Evolutionary conservation across 2,329 filamentous ascomycete genomes (phyloP).

Genomic region (Dothistroma septosporum): DNA sequence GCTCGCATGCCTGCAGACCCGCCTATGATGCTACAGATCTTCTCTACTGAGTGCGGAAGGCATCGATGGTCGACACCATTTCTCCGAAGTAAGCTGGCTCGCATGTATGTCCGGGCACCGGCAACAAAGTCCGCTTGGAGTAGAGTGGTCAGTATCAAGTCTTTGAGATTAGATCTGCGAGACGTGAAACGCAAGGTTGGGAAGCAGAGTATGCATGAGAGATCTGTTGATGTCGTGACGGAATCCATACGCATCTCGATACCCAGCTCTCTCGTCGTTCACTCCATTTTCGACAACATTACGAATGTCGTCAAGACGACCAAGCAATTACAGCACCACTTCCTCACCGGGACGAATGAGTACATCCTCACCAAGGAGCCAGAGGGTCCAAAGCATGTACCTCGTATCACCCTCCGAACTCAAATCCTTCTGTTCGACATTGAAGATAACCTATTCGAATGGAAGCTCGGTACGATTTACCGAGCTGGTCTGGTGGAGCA

Average conservation of each 20-base stretch:
- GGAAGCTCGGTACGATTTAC: slow-evolving; percentile 94
- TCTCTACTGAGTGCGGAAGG: slow-evolving; percentile 73
- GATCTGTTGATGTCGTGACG: slow-evolving; percentile 74
- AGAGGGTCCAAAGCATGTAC: slow-evolving; percentile 79
- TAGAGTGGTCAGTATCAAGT: slow-evolving; percentile 77
- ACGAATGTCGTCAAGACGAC: slow-evolving; percentile 82
- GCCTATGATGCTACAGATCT: slow-evolving; percentile 84
- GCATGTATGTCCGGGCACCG: slow-evolving; percentile 85
- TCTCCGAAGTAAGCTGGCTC: slow-evolving; percentile 67
- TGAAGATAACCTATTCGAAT: slow-evolving; percentile 95
- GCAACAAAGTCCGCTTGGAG: slow-evolving; percentile 82
- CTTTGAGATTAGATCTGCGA: slow-evolving; percentile 73
- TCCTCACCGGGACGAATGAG: slow-evolving; percentile 80
- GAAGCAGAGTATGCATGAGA: slow-evolving; percentile 60
- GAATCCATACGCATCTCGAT: slow-evolving; percentile 85
- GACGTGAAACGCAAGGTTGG: slow-evolving; percentile 65
- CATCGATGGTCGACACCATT: slow-evolving; percentile 87
- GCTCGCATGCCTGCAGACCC: slow-evolving; percentile 84
- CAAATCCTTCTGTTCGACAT: slow-evolving; percentile 84
- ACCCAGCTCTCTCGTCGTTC: slow-evolving; percentile 84
- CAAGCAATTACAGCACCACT: slow-evolving; percentile 88
- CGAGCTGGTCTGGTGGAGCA: slow-evolving; percentile 84
- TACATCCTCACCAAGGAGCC: slow-evolving; percentile 83
- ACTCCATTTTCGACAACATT: slow-evolving; percentile 89
- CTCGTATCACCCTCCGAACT: slow-evolving; percentile 76